Conservation (phyloP, 2,329 filamentous ascomycete genomes). For the Juglanconis juglandina region DNA sequence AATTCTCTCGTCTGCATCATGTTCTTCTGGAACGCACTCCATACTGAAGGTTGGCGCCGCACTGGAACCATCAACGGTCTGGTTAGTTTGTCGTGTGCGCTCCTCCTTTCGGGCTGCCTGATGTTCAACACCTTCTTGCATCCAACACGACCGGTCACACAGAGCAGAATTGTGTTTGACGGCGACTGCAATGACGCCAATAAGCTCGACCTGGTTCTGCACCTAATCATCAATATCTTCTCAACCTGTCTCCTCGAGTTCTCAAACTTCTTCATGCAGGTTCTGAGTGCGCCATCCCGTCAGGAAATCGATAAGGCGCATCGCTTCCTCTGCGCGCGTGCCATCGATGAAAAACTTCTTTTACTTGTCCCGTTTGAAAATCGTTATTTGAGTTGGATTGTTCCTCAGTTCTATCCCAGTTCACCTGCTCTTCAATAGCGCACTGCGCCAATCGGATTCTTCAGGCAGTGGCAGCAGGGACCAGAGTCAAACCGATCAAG, state of each 20-base stretch:
- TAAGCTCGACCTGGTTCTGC: neutral
- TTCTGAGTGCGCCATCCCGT: constrained; percentile 47
- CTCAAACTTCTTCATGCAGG: constrained; percentile 51
- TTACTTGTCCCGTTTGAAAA: constrained; percentile 19
- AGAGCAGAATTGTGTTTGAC: neutral
- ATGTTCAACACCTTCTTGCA: neutral
- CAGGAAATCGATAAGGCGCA: constrained; percentile 49
- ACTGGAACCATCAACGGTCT: neutral
- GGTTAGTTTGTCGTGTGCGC: neutral
- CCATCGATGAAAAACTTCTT: constrained; percentile 37
- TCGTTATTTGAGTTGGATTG: constrained; percentile 21
- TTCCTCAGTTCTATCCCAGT: constrained; percentile 26
- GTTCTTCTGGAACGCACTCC: neutral
- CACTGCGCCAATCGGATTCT: constrained; percentile 13
- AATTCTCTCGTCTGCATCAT: neutral
- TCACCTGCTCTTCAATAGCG: constrained; percentile 26
- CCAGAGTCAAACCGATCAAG: no score
- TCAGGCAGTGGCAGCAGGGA: neutral
- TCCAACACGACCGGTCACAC: neutral
- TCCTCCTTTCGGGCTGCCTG: neutral
- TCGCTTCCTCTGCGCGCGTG: constrained; percentile 33
- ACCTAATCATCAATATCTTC: neutral
- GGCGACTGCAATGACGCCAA: neutral
- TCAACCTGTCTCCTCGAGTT: constrained; percentile 32
- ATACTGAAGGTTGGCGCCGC: neutral